Evolutionary conservation across 345 rosid genomes (phyloP).

Genomic region (Camelina sativa): DNA sequence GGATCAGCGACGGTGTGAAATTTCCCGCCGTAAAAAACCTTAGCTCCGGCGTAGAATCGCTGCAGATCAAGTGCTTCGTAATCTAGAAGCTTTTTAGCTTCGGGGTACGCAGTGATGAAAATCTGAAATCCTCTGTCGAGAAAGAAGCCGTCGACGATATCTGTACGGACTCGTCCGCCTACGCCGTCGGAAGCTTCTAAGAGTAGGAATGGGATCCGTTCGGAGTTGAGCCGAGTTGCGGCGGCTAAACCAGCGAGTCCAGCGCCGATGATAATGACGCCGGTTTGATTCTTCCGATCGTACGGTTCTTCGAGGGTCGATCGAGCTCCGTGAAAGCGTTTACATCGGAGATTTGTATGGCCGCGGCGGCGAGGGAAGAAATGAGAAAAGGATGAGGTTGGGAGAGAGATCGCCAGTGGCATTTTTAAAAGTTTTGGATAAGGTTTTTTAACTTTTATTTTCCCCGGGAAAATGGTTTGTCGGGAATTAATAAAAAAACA

Average conservation of each 20-base stretch:
- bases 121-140: constrained; percentile 97
- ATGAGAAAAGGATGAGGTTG: constrained; percentile 38
- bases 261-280: constrained; percentile 73
- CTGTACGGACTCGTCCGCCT: constrained; percentile 93
- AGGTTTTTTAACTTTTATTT: constrained; percentile 19
- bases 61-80: constrained; percentile 60
- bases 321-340: background rate
- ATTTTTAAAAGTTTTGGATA: constrained; percentile 38
- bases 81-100: constrained; percentile 77
- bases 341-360: constrained; percentile 20
- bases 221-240: constrained; percentile 66
- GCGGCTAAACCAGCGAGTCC: constrained; percentile 96
- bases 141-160: constrained; percentile 73
- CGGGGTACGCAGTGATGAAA: constrained; percentile 93
- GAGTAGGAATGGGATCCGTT: constrained; percentile 65
- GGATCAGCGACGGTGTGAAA: constrained; percentile 95
- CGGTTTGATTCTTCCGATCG: constrained; percentile 40
- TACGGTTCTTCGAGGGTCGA: constrained; percentile 19
- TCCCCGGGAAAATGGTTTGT: constrained; percentile 18
- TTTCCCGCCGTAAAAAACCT: constrained; percentile 57
- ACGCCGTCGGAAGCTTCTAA: constrained; percentile 83
- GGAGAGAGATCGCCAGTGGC: constrained; percentile 39
- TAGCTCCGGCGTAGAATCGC: constrained; percentile 84
- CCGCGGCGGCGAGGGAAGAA: constrained; percentile 29
- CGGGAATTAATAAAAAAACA: background rate